Conservation (phyloP, 2,329 filamentous ascomycete genomes). For the Neofusicoccum laricinum region DNA sequence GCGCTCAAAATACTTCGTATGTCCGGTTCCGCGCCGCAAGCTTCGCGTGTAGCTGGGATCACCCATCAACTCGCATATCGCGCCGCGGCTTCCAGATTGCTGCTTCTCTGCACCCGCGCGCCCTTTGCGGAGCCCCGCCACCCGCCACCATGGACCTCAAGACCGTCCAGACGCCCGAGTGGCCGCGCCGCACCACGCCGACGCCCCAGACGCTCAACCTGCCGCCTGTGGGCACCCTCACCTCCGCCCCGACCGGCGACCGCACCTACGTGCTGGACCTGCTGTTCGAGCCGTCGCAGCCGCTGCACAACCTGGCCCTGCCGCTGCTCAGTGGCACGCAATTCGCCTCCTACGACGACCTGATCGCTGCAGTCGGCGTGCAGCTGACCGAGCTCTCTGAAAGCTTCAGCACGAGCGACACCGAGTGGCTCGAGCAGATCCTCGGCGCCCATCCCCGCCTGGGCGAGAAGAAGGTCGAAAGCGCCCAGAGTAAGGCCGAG, state of each 20-base stretch:
- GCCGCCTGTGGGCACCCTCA: conserved; percentile 57
- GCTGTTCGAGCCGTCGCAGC: conserved; percentile 78
- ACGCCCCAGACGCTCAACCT: conserved; percentile 37
- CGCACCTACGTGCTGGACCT: conserved; percentile 65
- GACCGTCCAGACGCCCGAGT: conserved; percentile 25
- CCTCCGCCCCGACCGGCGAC: conserved; percentile 52
- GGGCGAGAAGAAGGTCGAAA: conserved; percentile 78
- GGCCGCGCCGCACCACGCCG: conserved; percentile 4
- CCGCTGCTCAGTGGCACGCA: conserved; percentile 59
- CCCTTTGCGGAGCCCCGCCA: too few species aligned
- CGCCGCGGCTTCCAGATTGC: neutral
- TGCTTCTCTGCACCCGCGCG: neutral
- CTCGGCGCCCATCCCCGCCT: conserved; percentile 80
- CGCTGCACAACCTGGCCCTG: conserved; percentile 69
- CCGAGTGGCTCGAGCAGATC: conserved; percentile 64
- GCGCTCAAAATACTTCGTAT: neutral
- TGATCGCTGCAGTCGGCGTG: conserved; percentile 65
- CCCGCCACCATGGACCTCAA: conserved; percentile 11
- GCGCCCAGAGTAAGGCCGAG: conserved; percentile 74
- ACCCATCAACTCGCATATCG: neutral
- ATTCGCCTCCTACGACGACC: conserved; percentile 65
- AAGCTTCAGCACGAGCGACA: conserved; percentile 43
- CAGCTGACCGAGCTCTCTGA: conserved; percentile 51
- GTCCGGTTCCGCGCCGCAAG: neutral
- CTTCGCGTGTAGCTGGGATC: neutral